Evolutionary conservation across 139 green algal genomes (phyloP), one percentile per base, ranked within the genome.

Genomic region (Chlamydomonas incerta): DNA sequence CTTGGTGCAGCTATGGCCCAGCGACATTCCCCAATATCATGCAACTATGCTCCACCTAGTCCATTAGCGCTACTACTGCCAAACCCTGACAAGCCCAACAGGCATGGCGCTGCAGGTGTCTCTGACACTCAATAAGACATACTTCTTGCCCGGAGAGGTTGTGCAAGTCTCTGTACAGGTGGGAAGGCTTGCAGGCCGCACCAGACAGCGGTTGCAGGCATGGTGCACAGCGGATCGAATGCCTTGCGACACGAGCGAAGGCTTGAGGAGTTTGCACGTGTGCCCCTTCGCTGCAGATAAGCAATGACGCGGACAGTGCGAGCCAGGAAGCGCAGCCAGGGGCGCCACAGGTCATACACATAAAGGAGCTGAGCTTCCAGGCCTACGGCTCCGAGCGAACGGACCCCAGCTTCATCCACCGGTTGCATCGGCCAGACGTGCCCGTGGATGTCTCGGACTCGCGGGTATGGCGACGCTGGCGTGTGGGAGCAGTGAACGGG

Each of bases 141-240:
- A 77, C 33, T 86, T 80, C 20, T 8, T 86, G 14, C 80, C 80
- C 21, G 68, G 55, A 6, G 80, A 86, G 68, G 34, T 79, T 9
- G 80, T 86, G 18, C 80, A 79, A 21, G 80, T 79, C 21, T 86
- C 65, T n/a, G 80, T 86, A 4, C 80, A 86, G 80, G 80, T 86
- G 20, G 1, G 50, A 57, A 18, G n/a, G n/a, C n/a, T 18, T 65
- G 14, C 57, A 65, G 57, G 20, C 4, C 57, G 11, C 15, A 62
- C 21, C 55, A 18, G 21, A 18, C 55, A 24, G 55, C 20, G 55
- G 55, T 28, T 24, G 21, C 55, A 23, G 13, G 55, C 55, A 24
- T 24, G 66, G 62, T 46, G 33, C 21, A n/a, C 9, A 46, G n/a
- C 17, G 31, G 26, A 72, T 33, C 37, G n/a, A 20, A 10, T 10